Conservation (phyloP, 1,139 yeast genomes). For the Saccharomyces hybrid region DNA sequence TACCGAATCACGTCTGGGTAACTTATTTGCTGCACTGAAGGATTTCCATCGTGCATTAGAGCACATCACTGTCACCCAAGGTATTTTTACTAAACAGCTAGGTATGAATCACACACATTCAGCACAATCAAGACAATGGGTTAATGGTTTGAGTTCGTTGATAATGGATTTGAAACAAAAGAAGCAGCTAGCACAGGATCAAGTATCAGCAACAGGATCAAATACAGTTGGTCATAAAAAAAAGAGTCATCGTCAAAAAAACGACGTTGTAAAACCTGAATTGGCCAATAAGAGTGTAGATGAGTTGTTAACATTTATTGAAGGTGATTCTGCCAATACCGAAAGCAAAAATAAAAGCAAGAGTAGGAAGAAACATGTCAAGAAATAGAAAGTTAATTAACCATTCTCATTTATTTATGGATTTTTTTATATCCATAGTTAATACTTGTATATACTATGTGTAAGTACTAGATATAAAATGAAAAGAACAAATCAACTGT, state of each 20-base stretch:
- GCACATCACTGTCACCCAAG: conserved; percentile 53
- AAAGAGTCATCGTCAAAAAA: conserved; percentile 20
- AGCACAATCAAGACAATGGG: conserved; percentile 47
- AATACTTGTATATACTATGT: background rate
- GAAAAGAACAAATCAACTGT: background rate
- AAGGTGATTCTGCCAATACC: conserved; percentile 37
- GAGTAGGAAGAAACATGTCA: conserved; percentile 21
- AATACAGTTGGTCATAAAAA: conserved; percentile 7
- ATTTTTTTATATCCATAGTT: background rate
- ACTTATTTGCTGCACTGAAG: conserved; percentile 48
- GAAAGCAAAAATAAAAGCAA: conserved; percentile 30
- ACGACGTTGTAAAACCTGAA: conserved; percentile 41
- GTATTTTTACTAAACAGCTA: conserved; percentile 50
- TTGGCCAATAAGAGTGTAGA: conserved; percentile 58
- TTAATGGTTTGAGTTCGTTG: conserved; percentile 36
- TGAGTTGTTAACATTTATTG: conserved; percentile 59
- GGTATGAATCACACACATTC: conserved; percentile 31
- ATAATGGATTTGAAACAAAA: conserved; percentile 25
- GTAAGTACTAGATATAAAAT: background rate
- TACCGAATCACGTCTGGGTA: conserved; percentile 46
- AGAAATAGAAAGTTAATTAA: conserved; percentile 12
- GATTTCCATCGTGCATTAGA: conserved; percentile 50
- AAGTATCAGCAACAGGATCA: conserved; percentile 15
- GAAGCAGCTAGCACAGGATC: conserved; percentile 23
- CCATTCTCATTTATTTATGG: conserved; percentile 3